Evolutionary conservation across 352 stramenopile genomes (phyloP), one percentile per base, ranked within the genome.

Genomic region (Globisporangium acanthophoron): DNA sequence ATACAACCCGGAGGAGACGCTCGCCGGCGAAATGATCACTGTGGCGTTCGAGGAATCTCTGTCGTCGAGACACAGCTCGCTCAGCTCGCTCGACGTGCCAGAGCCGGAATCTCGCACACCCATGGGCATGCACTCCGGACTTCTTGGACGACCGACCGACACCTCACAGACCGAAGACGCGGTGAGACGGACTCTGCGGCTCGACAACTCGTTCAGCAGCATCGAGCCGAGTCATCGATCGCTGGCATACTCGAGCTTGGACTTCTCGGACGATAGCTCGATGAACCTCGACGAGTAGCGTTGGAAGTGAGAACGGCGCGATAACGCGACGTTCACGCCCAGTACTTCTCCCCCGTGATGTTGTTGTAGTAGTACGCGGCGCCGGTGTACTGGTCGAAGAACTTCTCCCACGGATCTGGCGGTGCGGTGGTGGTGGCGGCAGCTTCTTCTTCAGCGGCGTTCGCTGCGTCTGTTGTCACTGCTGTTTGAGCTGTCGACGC

Each of bases 341-440:
- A 96, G 59, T 88, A 92, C 46, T 80, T 71, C 52, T 96, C 86
- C 35, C 85, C 86, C 24, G 86, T 96, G 61, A 91, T 71, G 68
- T 69, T 87, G 71, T 96, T 96, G 76, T 92, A 96, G 69, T 91
- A 96, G 64, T 94, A 96, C 3, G 83, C 74, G 13, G 83, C 76
- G 13, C 86, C 86, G 0, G 79, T 90, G 69, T 84, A 87, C 62
- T 96, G 86, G 65, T 96, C 87, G 37, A 90, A 87, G 69, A 89
- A 91, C 52, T 95, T 87, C 16, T 88, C 74, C 86, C 86, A 96
- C 29, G 80, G 77, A 63, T 90, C 79, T 3, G 76, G 72, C 5
- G 77, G 77, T 12, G 70, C 64, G 20, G 35, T 54, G 58, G 58
- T 56, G 31, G 50, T 53, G n/a, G 59, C 49, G 12, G 37, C 37